phyloP scores from a whole-genome alignment of 495 filamentous ascomycete genomes.

The Articulospora tetracladia region DNA sequence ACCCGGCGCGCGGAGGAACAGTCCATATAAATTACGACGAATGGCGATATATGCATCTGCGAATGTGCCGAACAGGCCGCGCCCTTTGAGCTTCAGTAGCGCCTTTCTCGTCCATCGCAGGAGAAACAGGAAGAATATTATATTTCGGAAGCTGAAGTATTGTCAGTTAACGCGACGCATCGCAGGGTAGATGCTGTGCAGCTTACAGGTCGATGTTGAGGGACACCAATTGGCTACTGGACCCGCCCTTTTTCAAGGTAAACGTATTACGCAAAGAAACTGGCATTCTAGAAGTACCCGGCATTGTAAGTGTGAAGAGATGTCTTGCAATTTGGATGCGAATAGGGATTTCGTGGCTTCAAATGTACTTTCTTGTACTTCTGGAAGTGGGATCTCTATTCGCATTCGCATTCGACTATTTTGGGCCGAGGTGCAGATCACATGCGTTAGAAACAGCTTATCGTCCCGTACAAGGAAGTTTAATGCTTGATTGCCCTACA shows the following conservation, averaged over 20 bases:
- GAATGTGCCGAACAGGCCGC: conserved; percentile 78
- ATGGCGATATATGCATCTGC: conserved; percentile 64
- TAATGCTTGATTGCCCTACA: background rate
- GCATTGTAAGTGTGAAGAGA: conserved; percentile 38
- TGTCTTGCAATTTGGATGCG: conserved; percentile 1
- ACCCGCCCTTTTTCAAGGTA: conserved; percentile 47
- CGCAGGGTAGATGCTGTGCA: background rate
- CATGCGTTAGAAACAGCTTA: conserved; percentile 5
- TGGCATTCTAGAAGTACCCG: conserved; percentile 63
- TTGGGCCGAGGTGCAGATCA: conserved; percentile 13
- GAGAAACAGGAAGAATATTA: conserved; percentile 87
- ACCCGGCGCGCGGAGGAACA: conserved; percentile 82
- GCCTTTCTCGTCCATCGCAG: conserved; percentile 80
- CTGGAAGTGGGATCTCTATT: conserved; percentile 5
- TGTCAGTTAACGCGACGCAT: background rate
- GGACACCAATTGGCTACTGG: conserved; percentile 53
- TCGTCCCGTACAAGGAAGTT: background rate
- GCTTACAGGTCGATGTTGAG: conserved; percentile 81
- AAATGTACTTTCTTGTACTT: conserved; percentile 1
- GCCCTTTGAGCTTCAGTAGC: conserved; percentile 80
- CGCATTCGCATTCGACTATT: conserved; percentile 11
- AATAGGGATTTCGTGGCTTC: background rate
- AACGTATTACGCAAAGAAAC: conserved; percentile 62
- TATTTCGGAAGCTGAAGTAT: conserved; percentile 66
- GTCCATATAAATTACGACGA: conserved; percentile 71